Base-by-base conservation (phyloP, 2,329 filamentous ascomycete genomes). In the Sporothrix curviconia region DNA sequence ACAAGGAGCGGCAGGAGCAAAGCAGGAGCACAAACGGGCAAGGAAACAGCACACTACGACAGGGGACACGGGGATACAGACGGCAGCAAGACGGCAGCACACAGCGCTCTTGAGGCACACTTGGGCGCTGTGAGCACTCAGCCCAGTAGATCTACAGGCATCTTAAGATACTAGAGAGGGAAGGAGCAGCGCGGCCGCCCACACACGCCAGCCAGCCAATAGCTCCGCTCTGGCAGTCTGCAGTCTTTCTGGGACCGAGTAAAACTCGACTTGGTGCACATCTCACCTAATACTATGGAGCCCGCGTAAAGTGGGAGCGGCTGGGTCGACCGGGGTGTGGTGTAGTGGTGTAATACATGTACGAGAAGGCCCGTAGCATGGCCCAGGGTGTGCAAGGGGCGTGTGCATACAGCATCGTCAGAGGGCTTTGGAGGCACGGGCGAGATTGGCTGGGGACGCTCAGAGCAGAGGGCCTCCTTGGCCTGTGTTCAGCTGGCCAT, bases 221-320 rank as follows among this genome's bases (percentile, higher is more conserved):
- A 39, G 3, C 30, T 28, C 43, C 24, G 11, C 7, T 36, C 22
- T 54, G 22, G 36, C 4, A 37, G 15, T 34, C 34, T 54, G 42
- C n/a, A n/a, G n/a, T n/a, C n/a, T n/a, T n/a, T n/a, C n/a, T 37
- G 53, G 49, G 54, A 44, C 54, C 42, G 37, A 42, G 46, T 40
- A 56, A n/a, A n/a, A 50, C 42, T 49, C 34, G 37, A 46, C 24
- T 47, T 40, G 43, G 57, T 74, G 77, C 75, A 76, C 70, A 70
- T 70, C 69, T 68, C 62, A 61, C 56, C 58, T 59, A 61, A 49
- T 46, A 59, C 39, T 55, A 59, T 58, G 60, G 60, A 55, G 55
- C 50, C 60, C 60, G 55, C 43, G 52, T 58, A 58, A 58, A 63
- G 60, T 60, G 60, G 47, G 53, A 58, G 60, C 60, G 58, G 60